Evolutionary conservation across 305 asterid species (phyloP), one percentile per base, ranked within the genome.

Genomic region (Plantago rigida): DNA sequence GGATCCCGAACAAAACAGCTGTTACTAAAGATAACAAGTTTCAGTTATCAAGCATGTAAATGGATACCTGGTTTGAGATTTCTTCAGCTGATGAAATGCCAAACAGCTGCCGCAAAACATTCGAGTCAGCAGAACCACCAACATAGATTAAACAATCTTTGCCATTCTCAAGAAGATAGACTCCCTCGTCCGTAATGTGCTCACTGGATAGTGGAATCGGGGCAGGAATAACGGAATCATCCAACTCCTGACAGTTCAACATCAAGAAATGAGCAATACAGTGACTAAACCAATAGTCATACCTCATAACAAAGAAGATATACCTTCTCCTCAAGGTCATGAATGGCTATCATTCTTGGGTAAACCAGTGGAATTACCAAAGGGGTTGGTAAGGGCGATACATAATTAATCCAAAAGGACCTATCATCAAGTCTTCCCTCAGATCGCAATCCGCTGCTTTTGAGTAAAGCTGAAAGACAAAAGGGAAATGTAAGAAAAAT

Each of bases 141-240:
- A 82, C 82, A 79, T 78, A 89, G 64, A 89, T 83, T 63, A 84
- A 79, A 65, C 95, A 84, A 78, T 89, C 97, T 65, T 77, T 84
- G 51, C 97, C 97, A 65, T 84, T 89, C 79, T 89, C 97, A 58
- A 89, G 92, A 74, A 86, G 94, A 82, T 84, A 89, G 66, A 89
- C 77, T 57, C 94, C 90, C 26, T 83, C 85, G 34, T 78, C 89
- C 61, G 69, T 65, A 58, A 89, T 66, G 70, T 83, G 82, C 81
- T 89, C 92, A 63, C 90, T 84, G 60, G 87, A 82, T 69, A 87
- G 95, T 53, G 89, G 94, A 70, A 84, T 73, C 19, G 79, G 29
- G 68, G 77, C 68, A 51, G 97, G 94, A 64, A 89, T 65, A 50
- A 75, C 63, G 67, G 82, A 69, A 76, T 76, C 88, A 44, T 76